Percentiles rank a stretch among this genome's conserved stretches.
These are phyloP conservation scores for Ballota nigra DNA, from an alignment of 257 asterid species.

Conservation along the genomic window DNA sequence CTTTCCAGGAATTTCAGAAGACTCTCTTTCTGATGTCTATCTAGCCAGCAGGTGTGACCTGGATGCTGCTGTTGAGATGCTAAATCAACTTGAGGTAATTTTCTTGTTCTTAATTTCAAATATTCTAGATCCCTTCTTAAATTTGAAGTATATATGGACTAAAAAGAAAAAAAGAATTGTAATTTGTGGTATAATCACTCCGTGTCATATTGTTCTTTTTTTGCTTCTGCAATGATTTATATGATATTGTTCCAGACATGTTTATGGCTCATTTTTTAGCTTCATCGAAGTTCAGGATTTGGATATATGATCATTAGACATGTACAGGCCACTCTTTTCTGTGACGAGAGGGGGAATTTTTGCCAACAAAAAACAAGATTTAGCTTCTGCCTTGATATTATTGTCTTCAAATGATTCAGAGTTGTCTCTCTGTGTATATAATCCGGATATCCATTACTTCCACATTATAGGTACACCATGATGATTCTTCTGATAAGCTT, in stretches of 20 bases:
- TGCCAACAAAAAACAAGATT: background rate
- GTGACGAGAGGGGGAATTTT: background rate
- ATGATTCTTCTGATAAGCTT: slow-evolving; percentile 58
- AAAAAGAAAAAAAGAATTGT: too few relatives aligned
- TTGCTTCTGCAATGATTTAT: too few relatives aligned
- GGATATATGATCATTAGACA: background rate
- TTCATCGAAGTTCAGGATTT: background rate
- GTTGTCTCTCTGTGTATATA: background rate
- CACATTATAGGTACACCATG: slow-evolving; percentile 34
- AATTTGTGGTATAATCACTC: background rate
- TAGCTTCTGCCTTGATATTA: background rate
- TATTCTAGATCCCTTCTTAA: background rate
- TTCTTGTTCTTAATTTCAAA: slow-evolving; percentile 1
- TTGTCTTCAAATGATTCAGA: background rate
- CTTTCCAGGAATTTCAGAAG: slow-evolving; percentile 77
- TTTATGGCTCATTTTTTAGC: slow-evolving; percentile 5
- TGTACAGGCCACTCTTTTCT: background rate
- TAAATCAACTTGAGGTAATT: slow-evolving; percentile 72
- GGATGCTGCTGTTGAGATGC: slow-evolving; percentile 76
- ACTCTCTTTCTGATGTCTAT: slow-evolving; percentile 70
- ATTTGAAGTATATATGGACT: background rate
- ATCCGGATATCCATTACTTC: background rate
- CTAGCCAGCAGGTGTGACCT: slow-evolving; percentile 58
- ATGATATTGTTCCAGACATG: too few relatives aligned
- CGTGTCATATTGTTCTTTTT: background rate